Evolutionary conservation across 2,329 filamentous ascomycete species (phyloP).

Genomic region (Endoconidiophora polonica): DNA sequence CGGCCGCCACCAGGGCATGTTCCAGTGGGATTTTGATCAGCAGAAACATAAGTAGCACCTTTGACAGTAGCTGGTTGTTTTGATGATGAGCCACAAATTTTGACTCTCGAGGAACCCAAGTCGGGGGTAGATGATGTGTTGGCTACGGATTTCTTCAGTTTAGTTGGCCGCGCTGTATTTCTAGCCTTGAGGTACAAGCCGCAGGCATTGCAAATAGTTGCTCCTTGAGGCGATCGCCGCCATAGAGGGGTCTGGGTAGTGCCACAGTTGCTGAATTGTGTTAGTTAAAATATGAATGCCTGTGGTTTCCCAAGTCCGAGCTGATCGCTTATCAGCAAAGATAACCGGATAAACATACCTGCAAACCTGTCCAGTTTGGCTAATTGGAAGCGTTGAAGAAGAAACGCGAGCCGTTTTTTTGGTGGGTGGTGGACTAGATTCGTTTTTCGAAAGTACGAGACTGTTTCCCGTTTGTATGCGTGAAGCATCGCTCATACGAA

Average conservation of each 20-base stretch:
- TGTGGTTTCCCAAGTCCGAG: neutral
- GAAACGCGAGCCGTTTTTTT: slow-evolving; percentile 1
- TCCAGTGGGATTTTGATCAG: slow-evolving; percentile 59
- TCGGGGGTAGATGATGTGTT: slow-evolving; percentile 27
- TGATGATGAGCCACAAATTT: slow-evolving; percentile 20
- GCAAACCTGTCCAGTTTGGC: slow-evolving; percentile 44
- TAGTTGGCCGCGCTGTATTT: slow-evolving; percentile 79
- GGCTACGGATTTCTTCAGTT: slow-evolving; percentile 60
- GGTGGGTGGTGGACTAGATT: slow-evolving; percentile 4
- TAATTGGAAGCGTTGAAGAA: slow-evolving; percentile 2
- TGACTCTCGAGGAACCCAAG: slow-evolving; percentile 26
- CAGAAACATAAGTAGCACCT: slow-evolving; percentile 57
- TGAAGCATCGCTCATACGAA: slow-evolving; percentile 3
- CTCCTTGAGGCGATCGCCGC: slow-evolving; percentile 81
- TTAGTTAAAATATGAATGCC: slow-evolving; percentile 13
- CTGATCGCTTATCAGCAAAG: slow-evolving; percentile 13
- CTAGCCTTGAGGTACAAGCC: slow-evolving; percentile 87
- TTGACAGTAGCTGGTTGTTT: slow-evolving; percentile 26
- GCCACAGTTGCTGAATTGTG: slow-evolving; percentile 60
- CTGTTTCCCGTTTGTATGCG: neutral
- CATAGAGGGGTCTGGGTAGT: slow-evolving; percentile 89
- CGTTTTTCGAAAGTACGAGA: neutral
- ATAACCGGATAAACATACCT: slow-evolving; percentile 34
- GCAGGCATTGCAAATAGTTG: slow-evolving; percentile 95
- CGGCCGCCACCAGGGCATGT: slow-evolving; percentile 88